These are phyloP conservation scores for Phytopythium litorale DNA, from an alignment of 352 stramenopile genomes.

Conservation along the genomic window DNA sequence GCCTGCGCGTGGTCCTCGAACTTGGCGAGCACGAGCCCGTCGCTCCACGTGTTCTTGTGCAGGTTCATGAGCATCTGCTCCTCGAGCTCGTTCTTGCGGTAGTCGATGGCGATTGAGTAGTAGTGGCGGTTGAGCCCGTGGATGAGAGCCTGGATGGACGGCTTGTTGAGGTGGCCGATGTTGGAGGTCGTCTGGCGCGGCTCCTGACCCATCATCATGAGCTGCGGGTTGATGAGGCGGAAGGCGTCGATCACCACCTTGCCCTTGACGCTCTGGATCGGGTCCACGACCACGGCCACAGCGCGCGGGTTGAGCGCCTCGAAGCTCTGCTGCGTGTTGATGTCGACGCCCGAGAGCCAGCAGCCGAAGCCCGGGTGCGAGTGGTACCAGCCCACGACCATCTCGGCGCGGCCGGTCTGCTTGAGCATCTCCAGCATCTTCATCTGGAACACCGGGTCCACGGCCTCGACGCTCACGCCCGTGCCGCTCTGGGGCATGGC, in stretches of 20 bases:
- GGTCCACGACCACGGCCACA: slow-evolving; percentile 99
- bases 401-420: slow-evolving; percentile 95
- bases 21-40: slow-evolving; percentile 91
- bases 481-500: slow-evolving; percentile 98
- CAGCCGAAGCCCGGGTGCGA: slow-evolving; percentile 99
- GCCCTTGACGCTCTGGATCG: slow-evolving; percentile 98
- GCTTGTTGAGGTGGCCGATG: slow-evolving; percentile 99
- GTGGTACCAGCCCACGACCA: slow-evolving; percentile 99
- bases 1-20: slow-evolving; percentile 95
- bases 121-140: slow-evolving; percentile 99
- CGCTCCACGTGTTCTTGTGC: slow-evolving; percentile 97
- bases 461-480: slow-evolving; percentile 95
- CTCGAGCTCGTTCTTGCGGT: slow-evolving; percentile 99
- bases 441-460: slow-evolving; percentile 99
- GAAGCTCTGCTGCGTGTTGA: slow-evolving; percentile 99
- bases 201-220: slow-evolving; percentile 98
- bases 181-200: slow-evolving; percentile 98
- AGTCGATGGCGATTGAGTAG: slow-evolving; percentile 97
- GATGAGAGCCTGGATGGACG: slow-evolving; percentile 98
- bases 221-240: slow-evolving; percentile 97
- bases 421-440: slow-evolving; percentile 99
- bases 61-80: slow-evolving; percentile 99
- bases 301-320: slow-evolving; percentile 97
- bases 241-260: slow-evolving; percentile 99
- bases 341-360: slow-evolving; percentile 99